Evolutionary conservation across 2,329 filamentous ascomycete species (phyloP), one percentile per base, ranked within the genome.

Genomic region (Fusarium liriodendri): DNA sequence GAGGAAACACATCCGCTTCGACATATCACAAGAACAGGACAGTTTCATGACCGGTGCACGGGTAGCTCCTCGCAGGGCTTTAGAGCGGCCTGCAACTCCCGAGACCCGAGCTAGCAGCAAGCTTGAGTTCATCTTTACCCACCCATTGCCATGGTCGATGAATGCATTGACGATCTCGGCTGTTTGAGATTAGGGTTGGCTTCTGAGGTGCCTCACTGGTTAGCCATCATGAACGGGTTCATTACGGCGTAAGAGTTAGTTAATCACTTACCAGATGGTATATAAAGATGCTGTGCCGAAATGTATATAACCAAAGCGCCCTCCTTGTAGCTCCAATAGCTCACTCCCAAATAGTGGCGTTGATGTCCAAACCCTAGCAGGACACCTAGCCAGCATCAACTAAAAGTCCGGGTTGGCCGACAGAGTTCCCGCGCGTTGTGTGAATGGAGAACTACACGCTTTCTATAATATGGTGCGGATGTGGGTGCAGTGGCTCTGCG

Each of bases 31-130:
- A 40, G 37, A 11, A 40, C 37, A 11, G 18, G 37, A 2, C 38
- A 5, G 1, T 6, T 4, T 5, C 9, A 0, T n/a, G 6, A 14
- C 0, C 18, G 6, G 27, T 9, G 6, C 35, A 18, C 4, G 35
- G 35, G 35, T 3, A 37, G 6, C 14, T 37, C 35, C 8, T 37
- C 35, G 0, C 35, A 14, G 0, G 18, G 35, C 35, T 37, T 29
- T 8, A 29, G 27, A 2, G 27, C 27, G 7, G 27, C 27, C 27
- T 9, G n/a, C 40, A 42, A 6, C 40, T 11, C 40, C 40, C 6
- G 40, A 42, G 20, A 7, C 20, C 11, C 3, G 40, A 22, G n/a
- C 40, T 20, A 6, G 40, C 1, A n/a, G 11, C 10, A 6, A 42
- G n/a, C n/a, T 13, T 22, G n/a, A 42, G n/a, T 42, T 4, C n/a